Percentiles rank a stretch among this genome's conserved stretches.
Evolutionary conservation across 257 asterid genomes (phyloP).

Genomic region (Verbascum thapsus): DNA sequence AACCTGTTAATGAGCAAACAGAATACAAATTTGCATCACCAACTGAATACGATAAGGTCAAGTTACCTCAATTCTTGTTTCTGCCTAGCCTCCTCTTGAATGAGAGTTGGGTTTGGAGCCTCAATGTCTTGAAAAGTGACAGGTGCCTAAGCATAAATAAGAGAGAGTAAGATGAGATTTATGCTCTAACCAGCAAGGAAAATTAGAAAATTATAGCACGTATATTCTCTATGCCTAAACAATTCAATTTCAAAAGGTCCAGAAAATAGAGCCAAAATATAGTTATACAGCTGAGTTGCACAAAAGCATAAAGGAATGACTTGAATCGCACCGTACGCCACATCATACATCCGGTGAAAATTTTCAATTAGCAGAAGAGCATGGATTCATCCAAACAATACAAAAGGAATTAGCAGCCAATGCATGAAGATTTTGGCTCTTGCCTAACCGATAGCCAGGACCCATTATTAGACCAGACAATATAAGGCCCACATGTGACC

Average conservation of each 20-base stretch:
- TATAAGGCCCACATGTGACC: not conserved
- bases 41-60: slow-evolving; percentile 21
- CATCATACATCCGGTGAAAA: not conserved
- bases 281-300: slow-evolving; percentile 9
- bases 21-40: not conserved
- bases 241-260: slow-evolving; percentile 7
- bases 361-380: slow-evolving; percentile 1
- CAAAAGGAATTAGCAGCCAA: not conserved
- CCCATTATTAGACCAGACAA: not conserved
- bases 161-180: slow-evolving; percentile 6
- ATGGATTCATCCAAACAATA: not conserved
- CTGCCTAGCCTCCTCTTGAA: slow-evolving; percentile 77
- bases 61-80: slow-evolving; percentile 79
- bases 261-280: not conserved
- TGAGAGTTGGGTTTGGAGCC: slow-evolving; percentile 72
- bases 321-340: not conserved
- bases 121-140: slow-evolving; percentile 53
- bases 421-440: not conserved
- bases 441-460: not conserved
- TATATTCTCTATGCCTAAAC: no score
- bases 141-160: slow-evolving; percentile 56
- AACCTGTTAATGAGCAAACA: slow-evolving; percentile 10
- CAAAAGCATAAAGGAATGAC: slow-evolving; percentile 17
- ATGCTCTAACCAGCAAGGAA: slow-evolving; percentile 23
- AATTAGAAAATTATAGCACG: not conserved